A percentile compares a stretch with the other conserved stretches of the same genome.
These are phyloP conservation scores for Euptelea pleiosperma DNA, from an alignment of 164 flowering plant genomes.

Conservation along the genomic window DNA sequence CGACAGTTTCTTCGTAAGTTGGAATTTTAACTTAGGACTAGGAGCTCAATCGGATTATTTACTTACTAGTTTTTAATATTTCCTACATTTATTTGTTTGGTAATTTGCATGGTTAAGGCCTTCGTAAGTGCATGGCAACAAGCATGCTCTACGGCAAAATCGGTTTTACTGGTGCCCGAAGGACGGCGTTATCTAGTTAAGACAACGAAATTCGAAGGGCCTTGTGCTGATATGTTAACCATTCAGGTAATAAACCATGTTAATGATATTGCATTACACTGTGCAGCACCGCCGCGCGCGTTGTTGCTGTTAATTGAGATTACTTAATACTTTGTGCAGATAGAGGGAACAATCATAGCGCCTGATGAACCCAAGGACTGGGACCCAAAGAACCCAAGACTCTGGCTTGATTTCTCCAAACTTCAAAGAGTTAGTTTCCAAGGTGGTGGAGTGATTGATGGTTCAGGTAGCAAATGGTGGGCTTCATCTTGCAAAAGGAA, in stretches of 20 bases:
- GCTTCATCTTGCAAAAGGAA: constrained; percentile 91
- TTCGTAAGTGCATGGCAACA: constrained; percentile 66
- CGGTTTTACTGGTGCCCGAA: constrained; percentile 77
- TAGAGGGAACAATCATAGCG: constrained; percentile 78
- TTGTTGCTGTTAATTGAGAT: not conserved
- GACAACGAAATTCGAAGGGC: constrained; percentile 80
- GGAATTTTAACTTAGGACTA: too few relatives aligned
- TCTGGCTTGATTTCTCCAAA: constrained; percentile 78
- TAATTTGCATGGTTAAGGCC: constrained; percentile 43
- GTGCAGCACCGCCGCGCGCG: not conserved
- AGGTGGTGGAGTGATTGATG: constrained; percentile 82
- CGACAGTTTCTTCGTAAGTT: too few relatives aligned
- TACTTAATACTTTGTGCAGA: constrained; percentile 36
- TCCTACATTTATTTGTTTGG: not conserved
- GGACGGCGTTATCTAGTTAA: constrained; percentile 65
- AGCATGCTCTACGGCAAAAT: constrained; percentile 57
- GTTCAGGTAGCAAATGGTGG: constrained; percentile 97
- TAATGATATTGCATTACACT: too few relatives aligned
- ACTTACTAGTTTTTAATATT: not conserved
- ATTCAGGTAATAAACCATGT: constrained; percentile 75
- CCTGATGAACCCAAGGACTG: constrained; percentile 84
- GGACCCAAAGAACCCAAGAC: constrained; percentile 63
- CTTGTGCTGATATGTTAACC: constrained; percentile 57
- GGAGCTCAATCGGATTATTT: too few relatives aligned
- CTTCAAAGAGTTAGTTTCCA: constrained; percentile 57